Conservation (phyloP, 495 filamentous ascomycete species). For the Hyphodiscus hymeniophilus region DNA sequence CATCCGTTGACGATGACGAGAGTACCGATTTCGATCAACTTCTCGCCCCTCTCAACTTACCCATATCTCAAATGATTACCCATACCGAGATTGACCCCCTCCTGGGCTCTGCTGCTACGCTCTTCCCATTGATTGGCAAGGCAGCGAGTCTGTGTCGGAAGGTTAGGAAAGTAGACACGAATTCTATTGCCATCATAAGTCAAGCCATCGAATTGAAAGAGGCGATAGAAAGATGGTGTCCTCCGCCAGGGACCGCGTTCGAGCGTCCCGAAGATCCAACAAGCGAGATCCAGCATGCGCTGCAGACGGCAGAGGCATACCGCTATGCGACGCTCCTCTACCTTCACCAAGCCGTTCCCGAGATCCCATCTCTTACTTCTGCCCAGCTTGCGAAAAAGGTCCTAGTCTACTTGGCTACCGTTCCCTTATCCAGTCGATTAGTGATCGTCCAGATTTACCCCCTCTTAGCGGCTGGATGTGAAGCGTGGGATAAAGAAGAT, state of each 20-base stretch:
- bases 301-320: slow-evolving; percentile 70
- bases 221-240: slow-evolving; percentile 55
- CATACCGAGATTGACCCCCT: slow-evolving; percentile 62
- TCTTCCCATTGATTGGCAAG: slow-evolving; percentile 67
- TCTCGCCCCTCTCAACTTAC: slow-evolving; percentile 25
- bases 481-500: slow-evolving; percentile 52
- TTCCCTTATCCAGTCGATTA: slow-evolving; percentile 54
- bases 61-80: slow-evolving; percentile 25
- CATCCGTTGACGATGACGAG: slow-evolving; percentile 54
- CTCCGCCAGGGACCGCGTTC: slow-evolving; percentile 39
- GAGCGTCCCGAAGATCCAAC: slow-evolving; percentile 61
- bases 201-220: slow-evolving; percentile 58
- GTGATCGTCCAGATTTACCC: slow-evolving; percentile 75
- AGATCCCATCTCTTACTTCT: slow-evolving; percentile 51
- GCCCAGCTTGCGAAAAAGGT: slow-evolving; percentile 55
- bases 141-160: slow-evolving; percentile 61
- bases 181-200: slow-evolving; percentile 53
- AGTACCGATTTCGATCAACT: slow-evolving; percentile 44
- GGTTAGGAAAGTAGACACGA: slow-evolving; percentile 48
- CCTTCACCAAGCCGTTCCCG: slow-evolving; percentile 71
- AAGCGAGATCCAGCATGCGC: slow-evolving; percentile 54
- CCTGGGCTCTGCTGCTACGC: slow-evolving; percentile 63
- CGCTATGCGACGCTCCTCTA: slow-evolving; percentile 68
- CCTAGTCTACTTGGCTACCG: slow-evolving; percentile 51
- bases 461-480: slow-evolving; percentile 63